Evolutionary conservation across 2,329 filamentous ascomycete species (phyloP), one percentile per base, ranked within the genome.

Genomic region (Mycosphaerelloides madeirae): DNA sequence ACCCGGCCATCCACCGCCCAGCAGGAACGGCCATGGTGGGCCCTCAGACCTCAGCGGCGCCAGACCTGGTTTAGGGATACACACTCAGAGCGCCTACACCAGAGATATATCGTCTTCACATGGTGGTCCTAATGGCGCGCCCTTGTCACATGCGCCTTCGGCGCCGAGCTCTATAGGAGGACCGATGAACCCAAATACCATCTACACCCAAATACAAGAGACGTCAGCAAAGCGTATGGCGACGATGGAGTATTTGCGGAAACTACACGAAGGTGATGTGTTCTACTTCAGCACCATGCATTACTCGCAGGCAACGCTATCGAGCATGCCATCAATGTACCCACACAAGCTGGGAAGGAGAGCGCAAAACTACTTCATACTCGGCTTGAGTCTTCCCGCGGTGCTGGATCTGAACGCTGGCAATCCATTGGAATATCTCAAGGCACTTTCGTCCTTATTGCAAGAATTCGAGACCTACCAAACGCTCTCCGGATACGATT

Each of bases 201-300:
- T 83, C 44, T 82, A 79, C 63, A 75, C 81, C 55, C 77, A 81
- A 52, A 80, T 98, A 49, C 86, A 91, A 46, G 91, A 97, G 48
- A 80, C 87, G 57, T 85, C 87, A 29, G 84, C 84, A 46, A 98
- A 98, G 73, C 80, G 93, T 56, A 95, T 98, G 72, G 89, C 88
- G 2, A 97, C 93, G 0, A 68, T 98, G 32, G 87, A 95, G 59
- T 98, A 98, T 64, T 68, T 98, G 52, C 81, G 90, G 50, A 95
- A 94, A 71, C 85, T 89, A 20, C 90, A 98, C 63, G 89, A 96
- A 69, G 90, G 91, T 49, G 83, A 88, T 46, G 83, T 95, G 32
- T 97, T 95, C 72, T 97, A 93, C 90, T 96, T 97, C 75, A 96
- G 96, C 69, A 96, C 93, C 0, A 80, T 95, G 49, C 85, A 95